phyloP scores from a whole-genome alignment of 306 rosid genomes.

The Ochetophila trinervis region DNA sequence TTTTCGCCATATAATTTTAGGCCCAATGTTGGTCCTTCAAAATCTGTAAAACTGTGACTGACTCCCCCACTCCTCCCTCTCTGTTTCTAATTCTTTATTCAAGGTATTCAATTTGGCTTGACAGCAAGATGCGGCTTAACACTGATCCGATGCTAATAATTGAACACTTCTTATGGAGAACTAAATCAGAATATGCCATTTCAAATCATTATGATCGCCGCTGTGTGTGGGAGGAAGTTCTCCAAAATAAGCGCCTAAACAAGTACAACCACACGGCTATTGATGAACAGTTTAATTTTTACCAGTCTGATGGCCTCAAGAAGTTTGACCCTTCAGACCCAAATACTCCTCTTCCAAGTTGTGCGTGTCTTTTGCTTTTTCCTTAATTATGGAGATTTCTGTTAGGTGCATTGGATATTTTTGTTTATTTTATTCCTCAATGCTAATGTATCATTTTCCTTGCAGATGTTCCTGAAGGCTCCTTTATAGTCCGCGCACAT shows the following conservation, averaged over 20 bases:
- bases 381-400: constrained; percentile 29
- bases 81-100: constrained; percentile 24
- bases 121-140: constrained; percentile 91
- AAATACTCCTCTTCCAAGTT: constrained; percentile 68
- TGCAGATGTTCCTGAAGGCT: constrained; percentile 97
- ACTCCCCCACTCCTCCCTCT: background rate
- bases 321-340: constrained; percentile 62
- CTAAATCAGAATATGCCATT: constrained; percentile 83
- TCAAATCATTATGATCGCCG: constrained; percentile 94
- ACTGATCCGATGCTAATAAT: constrained; percentile 81
- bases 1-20: constrained; percentile 23
- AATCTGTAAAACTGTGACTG: constrained; percentile 11
- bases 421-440: constrained; percentile 11
- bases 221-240: constrained; percentile 93
- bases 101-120: constrained; percentile 97
- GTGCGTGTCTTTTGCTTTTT: constrained; percentile 47
- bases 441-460: constrained; percentile 21
- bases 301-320: constrained; percentile 80
- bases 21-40: background rate
- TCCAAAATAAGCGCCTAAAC: constrained; percentile 86
- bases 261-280: constrained; percentile 80
- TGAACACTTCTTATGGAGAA: constrained; percentile 83
- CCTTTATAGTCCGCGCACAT: constrained; percentile 89
- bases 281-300: constrained; percentile 71
- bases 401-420: background rate